Evolutionary conservation across 257 asterid species (phyloP), one percentile per base, ranked within the genome.

Genomic region (Cinchona pubescens): DNA sequence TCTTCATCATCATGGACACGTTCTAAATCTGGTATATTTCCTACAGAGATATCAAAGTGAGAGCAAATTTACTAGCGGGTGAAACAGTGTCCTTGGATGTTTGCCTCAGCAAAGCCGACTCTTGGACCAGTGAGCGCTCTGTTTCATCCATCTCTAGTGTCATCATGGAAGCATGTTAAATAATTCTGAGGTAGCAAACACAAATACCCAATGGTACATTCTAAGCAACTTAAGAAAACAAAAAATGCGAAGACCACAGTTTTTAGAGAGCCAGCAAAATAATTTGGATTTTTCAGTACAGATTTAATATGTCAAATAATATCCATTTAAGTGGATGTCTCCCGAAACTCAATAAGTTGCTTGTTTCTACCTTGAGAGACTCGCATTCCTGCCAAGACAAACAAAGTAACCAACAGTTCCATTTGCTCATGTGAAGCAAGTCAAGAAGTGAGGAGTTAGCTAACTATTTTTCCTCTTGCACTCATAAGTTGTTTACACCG

Each of bases 51-150:
- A 32, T 4, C 48, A 60, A 42, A 67, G 42, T 61, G 27, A 40
- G 34, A 78, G 63, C 64, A 71, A 48, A 81, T 77, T 81, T 85
- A 81, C 85, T 81, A 29, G 65, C 55, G 61, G 83, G 78, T 62
- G 77, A 78, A 61, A 74, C 67, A 40, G 83, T 37, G 74, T 85
- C 83, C 67, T 61, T 80, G 77, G 77, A 75, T 66, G 88, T 82
- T 68, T 77, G 76, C 91, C 90, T 74, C 76, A 89, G 84, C 72
- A 92, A 87, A 37, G 94, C 96, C 91, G 92, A 84, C 84, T 88
- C 85, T 84, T 90, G 87, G 72, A 94, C 92, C 32, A 91, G 89
- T 76, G 77, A 80, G 30, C 91, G 94, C 69, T 94, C 97, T 84
- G 87, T n/a, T n/a, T n/a, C n/a, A n/a, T n/a, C n/a, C 89, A 80